Conservation (phyloP, 2,329 filamentous ascomycete species). For the Aspergillus eucalypticola region DNA sequence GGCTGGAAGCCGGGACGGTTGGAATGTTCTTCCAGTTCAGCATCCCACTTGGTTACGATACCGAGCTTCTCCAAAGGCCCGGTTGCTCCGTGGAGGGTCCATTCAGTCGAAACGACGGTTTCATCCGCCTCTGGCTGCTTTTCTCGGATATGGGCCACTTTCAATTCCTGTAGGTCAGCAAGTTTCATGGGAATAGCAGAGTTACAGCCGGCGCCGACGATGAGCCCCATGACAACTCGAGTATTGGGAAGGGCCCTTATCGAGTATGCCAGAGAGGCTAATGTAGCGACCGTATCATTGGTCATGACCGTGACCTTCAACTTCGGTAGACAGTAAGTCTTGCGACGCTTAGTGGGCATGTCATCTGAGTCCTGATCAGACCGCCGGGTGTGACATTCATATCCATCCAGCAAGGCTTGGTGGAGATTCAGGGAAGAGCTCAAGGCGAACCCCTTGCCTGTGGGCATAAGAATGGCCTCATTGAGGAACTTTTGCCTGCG, state of each 20-base stretch:
- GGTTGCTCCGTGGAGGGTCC: constrained; percentile 72
- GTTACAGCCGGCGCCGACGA: constrained; percentile 76
- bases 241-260: constrained; percentile 59
- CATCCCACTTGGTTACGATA: constrained; percentile 69
- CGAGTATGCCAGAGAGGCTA: constrained; percentile 74
- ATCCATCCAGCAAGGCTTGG: constrained; percentile 36
- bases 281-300: constrained; percentile 75
- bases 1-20: constrained; percentile 73
- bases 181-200: constrained; percentile 70
- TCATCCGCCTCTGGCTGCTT: neutral
- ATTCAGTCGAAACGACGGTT: constrained; percentile 67
- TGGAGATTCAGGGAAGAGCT: constrained; percentile 36
- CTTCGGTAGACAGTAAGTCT: constrained; percentile 53
- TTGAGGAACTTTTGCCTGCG: constrained; percentile 49
- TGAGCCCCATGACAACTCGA: constrained; percentile 71
- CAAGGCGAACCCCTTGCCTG: constrained; percentile 54
- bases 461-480: constrained; percentile 54
- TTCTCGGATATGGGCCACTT: neutral
- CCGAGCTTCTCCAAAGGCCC: constrained; percentile 61
- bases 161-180: constrained; percentile 23
- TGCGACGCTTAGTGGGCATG: constrained; percentile 30
- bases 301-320: constrained; percentile 71
- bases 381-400: constrained; percentile 45
- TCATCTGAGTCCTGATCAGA: constrained; percentile 26
- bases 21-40: constrained; percentile 61